Evolutionary conservation across 225 moss, liverwort and hornwort genomes (phyloP).

Genomic region (Antitrichia curtipendula): DNA sequence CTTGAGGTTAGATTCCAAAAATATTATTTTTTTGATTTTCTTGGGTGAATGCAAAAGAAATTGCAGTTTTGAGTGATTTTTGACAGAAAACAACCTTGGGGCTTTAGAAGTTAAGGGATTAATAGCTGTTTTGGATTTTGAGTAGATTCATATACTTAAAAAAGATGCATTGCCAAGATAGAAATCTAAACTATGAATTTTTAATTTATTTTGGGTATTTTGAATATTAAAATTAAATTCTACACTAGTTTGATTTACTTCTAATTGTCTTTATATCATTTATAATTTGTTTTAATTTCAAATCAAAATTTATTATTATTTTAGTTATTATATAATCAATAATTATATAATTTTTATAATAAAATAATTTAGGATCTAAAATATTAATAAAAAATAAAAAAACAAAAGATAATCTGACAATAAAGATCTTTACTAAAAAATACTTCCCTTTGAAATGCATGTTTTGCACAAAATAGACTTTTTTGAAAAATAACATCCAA

Average conservation of each 20-base stretch:
- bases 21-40: too few species aligned
- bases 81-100: too few species aligned
- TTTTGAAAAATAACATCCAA: background rate
- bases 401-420: background rate
- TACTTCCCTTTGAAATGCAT: fast-evolving
- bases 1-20: too few species aligned
- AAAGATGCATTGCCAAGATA: background rate
- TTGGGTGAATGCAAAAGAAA: too few species aligned
- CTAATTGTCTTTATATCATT: background rate
- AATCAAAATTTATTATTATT: background rate
- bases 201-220: background rate
- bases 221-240: background rate
- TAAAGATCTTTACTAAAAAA: background rate
- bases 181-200: background rate
- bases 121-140: background rate
- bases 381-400: background rate
- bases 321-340: background rate
- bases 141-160: background rate
- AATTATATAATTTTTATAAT: background rate
- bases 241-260: background rate
- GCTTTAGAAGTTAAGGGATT: too few species aligned
- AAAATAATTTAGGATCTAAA: background rate
- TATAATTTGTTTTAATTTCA: background rate
- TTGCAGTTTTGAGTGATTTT: too few species aligned
- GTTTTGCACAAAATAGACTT: background rate